Evolutionary conservation across 1,284 basidiomycete genomes (phyloP).

Genomic region (Rhodotorula sp.): DNA sequence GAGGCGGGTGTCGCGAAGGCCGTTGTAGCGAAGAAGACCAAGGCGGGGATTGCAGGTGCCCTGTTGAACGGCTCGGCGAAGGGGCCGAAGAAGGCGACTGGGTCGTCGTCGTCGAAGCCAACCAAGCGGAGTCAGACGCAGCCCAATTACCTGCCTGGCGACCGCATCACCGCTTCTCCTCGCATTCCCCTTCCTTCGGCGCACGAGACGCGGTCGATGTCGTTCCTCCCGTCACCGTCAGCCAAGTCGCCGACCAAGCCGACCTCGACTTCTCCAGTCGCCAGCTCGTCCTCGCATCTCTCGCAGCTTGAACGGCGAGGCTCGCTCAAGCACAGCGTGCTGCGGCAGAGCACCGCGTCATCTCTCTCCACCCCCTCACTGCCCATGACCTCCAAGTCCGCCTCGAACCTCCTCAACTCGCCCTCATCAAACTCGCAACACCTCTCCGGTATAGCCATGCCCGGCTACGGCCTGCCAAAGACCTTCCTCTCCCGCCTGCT

Average conservation of each 20-base stretch:
- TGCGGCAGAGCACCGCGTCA: constrained; percentile 22
- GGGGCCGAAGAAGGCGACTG: background rate
- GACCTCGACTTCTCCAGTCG: too few relatives aligned
- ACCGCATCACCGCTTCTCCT: constrained; percentile 27
- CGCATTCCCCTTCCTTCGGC: constrained; percentile 11
- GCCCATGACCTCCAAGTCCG: constrained; percentile 56
- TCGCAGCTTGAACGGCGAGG: constrained; percentile 10
- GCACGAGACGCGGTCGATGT: constrained; percentile 11
- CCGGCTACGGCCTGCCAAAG: constrained; percentile 70
- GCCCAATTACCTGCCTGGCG: constrained; percentile 37
- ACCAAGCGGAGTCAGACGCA: constrained; percentile 15
- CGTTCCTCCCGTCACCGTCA: constrained; percentile 24
- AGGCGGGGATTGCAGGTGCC: background rate
- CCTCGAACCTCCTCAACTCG: constrained; percentile 55
- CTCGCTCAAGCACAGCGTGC: constrained; percentile 2
- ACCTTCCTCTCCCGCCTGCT: constrained; percentile 60
- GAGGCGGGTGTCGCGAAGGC: constrained; percentile 17
- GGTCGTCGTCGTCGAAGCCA: background rate
- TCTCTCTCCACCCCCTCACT: constrained; percentile 38
- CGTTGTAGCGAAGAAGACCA: background rate
- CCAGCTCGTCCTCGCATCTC: background rate
- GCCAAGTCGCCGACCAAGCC: background rate
- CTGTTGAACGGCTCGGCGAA: constrained; percentile 5
- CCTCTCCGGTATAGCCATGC: constrained; percentile 45
- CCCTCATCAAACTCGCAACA: constrained; percentile 9